A percentile compares a stretch with the other conserved stretches of the same genome.
phyloP scores from a whole-genome alignment of 2,329 filamentous ascomycete genomes.

The Cordyceps militaris region DNA sequence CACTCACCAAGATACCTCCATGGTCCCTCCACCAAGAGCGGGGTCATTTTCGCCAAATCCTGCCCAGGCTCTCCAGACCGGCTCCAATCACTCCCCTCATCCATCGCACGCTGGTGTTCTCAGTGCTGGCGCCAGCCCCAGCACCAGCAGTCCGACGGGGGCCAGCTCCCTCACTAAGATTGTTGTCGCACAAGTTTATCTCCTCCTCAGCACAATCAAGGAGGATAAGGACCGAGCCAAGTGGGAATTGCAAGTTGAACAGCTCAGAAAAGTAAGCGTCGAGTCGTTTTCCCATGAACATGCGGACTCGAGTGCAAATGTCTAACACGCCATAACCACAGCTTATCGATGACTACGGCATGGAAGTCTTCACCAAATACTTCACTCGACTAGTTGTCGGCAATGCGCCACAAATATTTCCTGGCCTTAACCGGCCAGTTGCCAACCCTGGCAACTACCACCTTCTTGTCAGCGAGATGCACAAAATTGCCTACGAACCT shows the following conservation, averaged over 20 bases:
- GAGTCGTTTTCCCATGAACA: neutral
- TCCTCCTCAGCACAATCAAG: constrained; percentile 88
- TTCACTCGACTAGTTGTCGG: constrained; percentile 86
- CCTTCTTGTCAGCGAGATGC: constrained; percentile 74
- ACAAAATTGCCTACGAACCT: constrained; percentile 72
- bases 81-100: constrained; percentile 48
- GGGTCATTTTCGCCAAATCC: constrained; percentile 59
- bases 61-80: constrained; percentile 50
- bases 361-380: constrained; percentile 97
- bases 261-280: constrained; percentile 74
- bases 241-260: constrained; percentile 87
- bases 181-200: constrained; percentile 89
- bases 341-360: constrained; percentile 96
- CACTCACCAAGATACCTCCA: constrained; percentile 37
- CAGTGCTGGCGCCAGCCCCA: constrained; percentile 55
- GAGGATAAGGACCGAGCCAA: constrained; percentile 85
- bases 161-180: constrained; percentile 76
- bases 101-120: constrained; percentile 49
- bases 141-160: constrained; percentile 56
- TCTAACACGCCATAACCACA: constrained; percentile 29
- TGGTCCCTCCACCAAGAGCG: constrained; percentile 54
- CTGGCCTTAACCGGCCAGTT: constrained; percentile 63
- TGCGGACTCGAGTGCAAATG: constrained; percentile 7
- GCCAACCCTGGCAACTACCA: constrained; percentile 77
- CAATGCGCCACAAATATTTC: constrained; percentile 89